Percentiles rank a stretch among this genome's conserved stretches.
Conservation (phyloP, 1,284 basidiomycete species). For the Inonotus obliquus region DNA sequence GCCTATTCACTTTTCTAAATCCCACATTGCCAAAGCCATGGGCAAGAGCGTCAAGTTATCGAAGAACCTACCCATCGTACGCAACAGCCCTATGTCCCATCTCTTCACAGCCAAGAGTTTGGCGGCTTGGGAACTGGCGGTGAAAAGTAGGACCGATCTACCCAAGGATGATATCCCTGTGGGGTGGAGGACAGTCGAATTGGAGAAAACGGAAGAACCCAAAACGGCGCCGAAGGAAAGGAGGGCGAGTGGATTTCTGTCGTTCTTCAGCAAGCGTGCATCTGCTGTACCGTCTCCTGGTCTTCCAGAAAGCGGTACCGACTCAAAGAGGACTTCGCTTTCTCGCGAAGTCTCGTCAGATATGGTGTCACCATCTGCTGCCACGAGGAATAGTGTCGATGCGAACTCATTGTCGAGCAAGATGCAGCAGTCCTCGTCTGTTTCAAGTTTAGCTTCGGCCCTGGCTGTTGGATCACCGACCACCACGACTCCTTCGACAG, state of each 20-base stretch:
- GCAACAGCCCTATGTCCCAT: conserved; percentile 56
- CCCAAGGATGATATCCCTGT: conserved; percentile 52
- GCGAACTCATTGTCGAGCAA: not conserved
- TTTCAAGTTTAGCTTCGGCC: conserved; percentile 8
- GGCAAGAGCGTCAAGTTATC: conserved; percentile 57
- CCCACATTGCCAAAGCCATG: conserved; percentile 51
- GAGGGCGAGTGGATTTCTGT: conserved; percentile 51
- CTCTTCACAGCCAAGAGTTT: conserved; percentile 65
- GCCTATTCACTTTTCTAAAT: conserved; percentile 45
- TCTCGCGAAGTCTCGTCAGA: not conserved
- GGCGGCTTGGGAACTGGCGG: conserved; percentile 63
- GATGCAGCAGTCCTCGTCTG: conserved; percentile 8
- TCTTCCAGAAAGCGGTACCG: conserved; percentile 1
- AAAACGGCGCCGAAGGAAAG: conserved; percentile 40
- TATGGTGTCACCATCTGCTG: conserved; percentile 7
- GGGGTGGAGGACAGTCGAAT: conserved; percentile 61
- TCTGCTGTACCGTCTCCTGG: conserved; percentile 17
- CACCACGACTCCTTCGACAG: not conserved
- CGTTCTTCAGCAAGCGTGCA: conserved; percentile 52
- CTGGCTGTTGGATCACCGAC: conserved; percentile 3
- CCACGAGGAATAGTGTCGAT: conserved; percentile 33
- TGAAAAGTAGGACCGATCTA: conserved; percentile 49
- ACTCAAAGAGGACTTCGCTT: conserved; percentile 8
- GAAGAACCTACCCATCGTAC: conserved; percentile 47
- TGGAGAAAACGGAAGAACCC: conserved; percentile 41